A percentile compares a stretch with the other conserved stretches of the same genome.
phyloP scores from a whole-genome alignment of 1,139 yeast genomes.

The Saccharomyces hybrid region DNA sequence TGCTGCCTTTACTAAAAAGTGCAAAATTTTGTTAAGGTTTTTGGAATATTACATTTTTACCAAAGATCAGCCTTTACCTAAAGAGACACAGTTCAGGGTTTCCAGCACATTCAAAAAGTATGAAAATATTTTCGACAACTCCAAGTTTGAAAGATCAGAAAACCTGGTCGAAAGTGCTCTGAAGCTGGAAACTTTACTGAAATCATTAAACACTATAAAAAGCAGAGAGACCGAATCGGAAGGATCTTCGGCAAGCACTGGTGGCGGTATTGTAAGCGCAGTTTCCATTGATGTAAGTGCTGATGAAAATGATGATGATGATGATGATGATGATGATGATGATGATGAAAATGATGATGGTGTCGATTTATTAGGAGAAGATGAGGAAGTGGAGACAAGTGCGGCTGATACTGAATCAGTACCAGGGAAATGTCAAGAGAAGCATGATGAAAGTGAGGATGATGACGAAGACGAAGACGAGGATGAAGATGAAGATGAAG shows the following conservation, averaged over 20 bases:
- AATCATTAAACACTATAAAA: conserved; percentile 14
- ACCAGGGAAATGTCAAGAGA: conserved; percentile 15
- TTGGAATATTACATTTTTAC: conserved; percentile 71
- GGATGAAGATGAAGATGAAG: too few species aligned
- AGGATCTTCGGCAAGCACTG: neutral
- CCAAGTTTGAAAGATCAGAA: conserved; percentile 36
- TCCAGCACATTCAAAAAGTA: conserved; percentile 37
- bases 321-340: conserved; percentile 16
- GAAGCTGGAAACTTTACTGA: conserved; percentile 33
- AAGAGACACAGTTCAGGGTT: conserved; percentile 54
- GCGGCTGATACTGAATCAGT: conserved; percentile 10
- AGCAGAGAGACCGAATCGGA: conserved; percentile 5
- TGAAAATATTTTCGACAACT: conserved; percentile 13
- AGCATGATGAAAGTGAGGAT: conserved; percentile 8
- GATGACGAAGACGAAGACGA: conserved; percentile 11
- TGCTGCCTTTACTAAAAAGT: conserved; percentile 22
- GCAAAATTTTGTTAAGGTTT: conserved; percentile 47
- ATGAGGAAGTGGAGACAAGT: conserved; percentile 12
- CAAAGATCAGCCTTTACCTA: conserved; percentile 58
- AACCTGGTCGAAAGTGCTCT: conserved; percentile 39
- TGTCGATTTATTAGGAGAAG: conserved; percentile 20
- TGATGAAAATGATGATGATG: too few species aligned
- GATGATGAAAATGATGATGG: conserved; percentile 18
- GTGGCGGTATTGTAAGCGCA: neutral
- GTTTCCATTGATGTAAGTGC: conserved; percentile 13